These are phyloP conservation scores for Hibiscus tridactylites DNA, from an alignment of 345 rosid species.

Conservation along the genomic window DNA sequence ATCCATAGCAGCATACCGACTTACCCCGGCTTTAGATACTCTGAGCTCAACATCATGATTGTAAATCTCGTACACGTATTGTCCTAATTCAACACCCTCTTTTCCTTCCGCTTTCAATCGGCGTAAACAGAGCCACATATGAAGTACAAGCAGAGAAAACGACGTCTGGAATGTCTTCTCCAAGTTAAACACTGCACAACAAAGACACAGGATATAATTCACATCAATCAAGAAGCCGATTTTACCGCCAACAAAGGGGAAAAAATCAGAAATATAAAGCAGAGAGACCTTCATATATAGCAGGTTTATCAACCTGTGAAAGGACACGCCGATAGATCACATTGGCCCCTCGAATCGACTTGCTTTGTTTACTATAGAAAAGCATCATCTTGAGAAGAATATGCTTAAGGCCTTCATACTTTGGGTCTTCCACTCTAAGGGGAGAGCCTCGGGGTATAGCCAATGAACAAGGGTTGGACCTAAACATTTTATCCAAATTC, in stretches of 20 bases:
- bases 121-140: constrained; percentile 84
- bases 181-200: constrained; percentile 73
- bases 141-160: constrained; percentile 83
- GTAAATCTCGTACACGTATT: constrained; percentile 78
- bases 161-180: constrained; percentile 87
- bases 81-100: constrained; percentile 91
- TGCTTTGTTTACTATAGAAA: constrained; percentile 91
- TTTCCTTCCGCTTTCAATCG: constrained; percentile 84
- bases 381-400: constrained; percentile 56
- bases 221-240: not conserved
- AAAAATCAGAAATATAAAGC: not conserved
- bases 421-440: constrained; percentile 65
- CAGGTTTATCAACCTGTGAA: constrained; percentile 70
- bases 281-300: constrained; percentile 63
- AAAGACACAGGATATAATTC: not conserved
- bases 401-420: constrained; percentile 50
- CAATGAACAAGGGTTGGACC: constrained; percentile 60
- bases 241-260: too few species aligned
- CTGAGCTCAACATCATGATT: constrained; percentile 90
- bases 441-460: constrained; percentile 70
- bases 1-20: constrained; percentile 6
- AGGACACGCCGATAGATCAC: constrained; percentile 56
- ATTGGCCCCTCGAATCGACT: constrained; percentile 75
- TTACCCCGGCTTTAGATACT: constrained; percentile 95
- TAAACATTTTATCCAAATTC: not conserved